phyloP scores from a whole-genome alignment of 768 basidiomycete genomes.

The Agrocybe praecox region DNA sequence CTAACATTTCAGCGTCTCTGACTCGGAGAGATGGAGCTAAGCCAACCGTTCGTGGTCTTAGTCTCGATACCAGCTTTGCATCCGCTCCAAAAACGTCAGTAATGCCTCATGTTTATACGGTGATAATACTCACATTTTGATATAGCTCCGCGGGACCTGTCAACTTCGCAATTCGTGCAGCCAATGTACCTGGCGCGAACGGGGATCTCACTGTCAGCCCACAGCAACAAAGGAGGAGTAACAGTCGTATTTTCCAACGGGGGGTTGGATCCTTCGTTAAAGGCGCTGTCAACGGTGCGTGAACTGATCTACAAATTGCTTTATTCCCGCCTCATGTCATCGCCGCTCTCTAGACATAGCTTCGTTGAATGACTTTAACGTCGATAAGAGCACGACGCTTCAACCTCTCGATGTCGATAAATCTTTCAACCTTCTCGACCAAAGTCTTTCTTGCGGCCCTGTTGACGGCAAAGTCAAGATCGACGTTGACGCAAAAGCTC shows the following conservation, averaged over 20 bases:
- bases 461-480: slow-evolving; percentile 25
- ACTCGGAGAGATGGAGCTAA: slow-evolving; percentile 33
- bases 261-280: slow-evolving; percentile 29
- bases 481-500: slow-evolving; percentile 31
- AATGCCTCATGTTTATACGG: not conserved
- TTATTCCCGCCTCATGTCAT: not conserved
- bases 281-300: slow-evolving; percentile 27
- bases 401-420: slow-evolving; percentile 32
- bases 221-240: slow-evolving; percentile 10
- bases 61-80: slow-evolving; percentile 41
- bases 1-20: slow-evolving; percentile 26
- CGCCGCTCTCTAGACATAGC: slow-evolving; percentile 14
- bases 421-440: slow-evolving; percentile 32
- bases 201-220: slow-evolving; percentile 20
- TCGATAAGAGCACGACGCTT: slow-evolving; percentile 31
- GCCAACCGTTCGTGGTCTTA: slow-evolving; percentile 40
- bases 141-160: slow-evolving; percentile 22
- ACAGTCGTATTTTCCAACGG: slow-evolving; percentile 19
- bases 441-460: slow-evolving; percentile 27
- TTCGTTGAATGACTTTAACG: slow-evolving; percentile 31
- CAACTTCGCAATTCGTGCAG: slow-evolving; percentile 35
- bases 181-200: slow-evolving; percentile 31
- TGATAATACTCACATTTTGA: not conserved
- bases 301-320: not conserved
- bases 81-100: slow-evolving; percentile 5